Evolutionary conservation across 2,329 filamentous ascomycete species (phyloP), one percentile per base, ranked within the genome.

Genomic region (Clarireedia homoeocarpa): DNA sequence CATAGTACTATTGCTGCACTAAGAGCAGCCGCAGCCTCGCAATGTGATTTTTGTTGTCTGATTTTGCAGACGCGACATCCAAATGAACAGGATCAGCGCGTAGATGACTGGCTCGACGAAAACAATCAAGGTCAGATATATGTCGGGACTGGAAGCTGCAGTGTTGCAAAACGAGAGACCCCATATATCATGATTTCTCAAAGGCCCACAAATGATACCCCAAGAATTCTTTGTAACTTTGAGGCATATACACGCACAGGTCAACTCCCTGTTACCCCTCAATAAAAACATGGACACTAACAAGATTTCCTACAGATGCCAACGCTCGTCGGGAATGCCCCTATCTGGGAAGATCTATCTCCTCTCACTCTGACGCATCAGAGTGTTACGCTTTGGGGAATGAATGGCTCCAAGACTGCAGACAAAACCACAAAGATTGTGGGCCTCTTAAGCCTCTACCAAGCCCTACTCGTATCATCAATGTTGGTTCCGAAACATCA

Each of bases 81-180:
- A 20, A 55, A 50, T 6, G 46, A 55, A 26, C 36, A 55, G 17
- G 53, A 55, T 20, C 10, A 6, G 10, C 14, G 2, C 24, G 46
- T 55, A 14, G 53, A 55, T 15, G 17, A 36, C 6, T 50, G 46
- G 53, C 53, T 55, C 12, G 53, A 55, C 24, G 46, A 49, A 27
- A 44, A 17, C 17, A 38, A 47, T 1, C 46, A 55, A 34, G 53
- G 53, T 5, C 53, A 55, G 20, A 55, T 55, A 36, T 55, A 42
- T 14, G 14, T 55, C 36, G 53, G 53, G n/a, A 55, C 53, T n/a
- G 53, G 53, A 17, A 55, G 46, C 20, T 55, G 46, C 17, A 55
- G 53, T 49, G 46, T 55, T 23, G 46, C 38, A 5, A 55, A 55
- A 27, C 46, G 46, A 23, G 46, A 55, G 26, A 55, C 6, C 12